These are phyloP conservation scores for Thalassiosira oceanica DNA, from an alignment of 352 stramenopile species.

Conservation along the genomic window DNA sequence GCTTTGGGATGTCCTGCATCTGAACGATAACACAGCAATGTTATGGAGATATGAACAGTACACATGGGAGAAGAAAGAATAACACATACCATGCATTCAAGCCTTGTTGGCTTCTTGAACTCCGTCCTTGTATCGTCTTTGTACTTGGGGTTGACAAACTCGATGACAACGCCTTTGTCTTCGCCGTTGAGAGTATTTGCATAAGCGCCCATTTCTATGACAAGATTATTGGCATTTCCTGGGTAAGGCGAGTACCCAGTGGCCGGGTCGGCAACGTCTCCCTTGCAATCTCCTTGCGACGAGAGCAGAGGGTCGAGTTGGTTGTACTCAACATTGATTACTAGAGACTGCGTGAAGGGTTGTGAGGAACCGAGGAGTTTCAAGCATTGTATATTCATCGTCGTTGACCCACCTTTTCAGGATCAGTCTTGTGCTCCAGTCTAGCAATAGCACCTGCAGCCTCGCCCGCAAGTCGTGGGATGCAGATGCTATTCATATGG, in stretches of 20 bases:
- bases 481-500: constrained; percentile 92
- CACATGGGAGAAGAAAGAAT: too few species aligned
- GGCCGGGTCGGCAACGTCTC: constrained; percentile 74
- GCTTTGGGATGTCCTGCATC: constrained; percentile 89
- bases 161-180: constrained; percentile 84
- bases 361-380: neutral
- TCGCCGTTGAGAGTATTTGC: constrained; percentile 60
- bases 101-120: constrained; percentile 90
- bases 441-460: constrained; percentile 87
- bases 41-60: too few species aligned
- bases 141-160: constrained; percentile 96
- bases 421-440: constrained; percentile 79
- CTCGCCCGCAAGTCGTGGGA: constrained; percentile 91
- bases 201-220: constrained; percentile 86
- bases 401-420: constrained; percentile 60
- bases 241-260: constrained; percentile 84
- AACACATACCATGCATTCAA: constrained; percentile 97
- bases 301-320: constrained; percentile 90
- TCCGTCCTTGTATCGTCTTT: constrained; percentile 83
- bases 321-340: constrained; percentile 95
- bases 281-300: constrained; percentile 83
- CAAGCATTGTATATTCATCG: neutral
- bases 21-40: too few species aligned
- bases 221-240: constrained; percentile 91
- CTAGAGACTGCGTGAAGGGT: constrained; percentile 63